Conservation (phyloP, 1,284 basidiomycete genomes). For the Lentinula novae-zelandiae region DNA sequence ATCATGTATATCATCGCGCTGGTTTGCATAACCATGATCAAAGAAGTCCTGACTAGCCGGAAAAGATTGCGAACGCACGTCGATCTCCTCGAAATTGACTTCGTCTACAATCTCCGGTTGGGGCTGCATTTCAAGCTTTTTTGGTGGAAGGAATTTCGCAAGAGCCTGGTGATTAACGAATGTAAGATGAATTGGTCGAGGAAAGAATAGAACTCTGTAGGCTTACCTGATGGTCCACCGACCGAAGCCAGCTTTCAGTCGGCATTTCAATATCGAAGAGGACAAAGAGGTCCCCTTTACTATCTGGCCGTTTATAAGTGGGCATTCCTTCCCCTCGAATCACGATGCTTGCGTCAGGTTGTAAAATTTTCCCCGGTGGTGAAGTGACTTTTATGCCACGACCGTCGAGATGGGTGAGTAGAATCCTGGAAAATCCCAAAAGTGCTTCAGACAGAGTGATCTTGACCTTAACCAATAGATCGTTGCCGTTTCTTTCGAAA, state of each 20-base stretch:
- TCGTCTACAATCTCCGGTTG: conserved; percentile 69
- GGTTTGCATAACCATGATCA: conserved; percentile 63
- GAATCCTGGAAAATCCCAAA: conserved; percentile 83
- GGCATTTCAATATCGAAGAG: conserved; percentile 87
- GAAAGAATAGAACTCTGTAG: neutral
- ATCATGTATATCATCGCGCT: conserved; percentile 70
- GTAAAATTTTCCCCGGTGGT: conserved; percentile 73
- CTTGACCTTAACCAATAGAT: conserved; percentile 72
- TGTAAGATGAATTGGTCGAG: neutral
- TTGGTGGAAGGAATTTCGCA: conserved; percentile 65
- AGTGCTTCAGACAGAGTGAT: conserved; percentile 92
- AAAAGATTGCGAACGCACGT: conserved; percentile 76
- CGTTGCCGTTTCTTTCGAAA: conserved; percentile 79
- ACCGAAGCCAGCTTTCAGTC: conserved; percentile 60
- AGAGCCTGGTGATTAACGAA: conserved; percentile 46
- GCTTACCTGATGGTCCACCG: conserved; percentile 52
- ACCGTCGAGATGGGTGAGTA: conserved; percentile 88
- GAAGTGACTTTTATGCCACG: conserved; percentile 76
- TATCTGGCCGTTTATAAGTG: conserved; percentile 57
- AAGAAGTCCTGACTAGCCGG: conserved; percentile 65
- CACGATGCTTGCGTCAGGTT: conserved; percentile 68
- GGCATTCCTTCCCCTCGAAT: conserved; percentile 88
- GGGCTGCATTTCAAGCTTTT: conserved; percentile 69
- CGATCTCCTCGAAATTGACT: conserved; percentile 67
- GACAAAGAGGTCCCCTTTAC: conserved; percentile 80